Conservation (phyloP, 78 protist genomes). For the Dictyostelium purpureum region DNA sequence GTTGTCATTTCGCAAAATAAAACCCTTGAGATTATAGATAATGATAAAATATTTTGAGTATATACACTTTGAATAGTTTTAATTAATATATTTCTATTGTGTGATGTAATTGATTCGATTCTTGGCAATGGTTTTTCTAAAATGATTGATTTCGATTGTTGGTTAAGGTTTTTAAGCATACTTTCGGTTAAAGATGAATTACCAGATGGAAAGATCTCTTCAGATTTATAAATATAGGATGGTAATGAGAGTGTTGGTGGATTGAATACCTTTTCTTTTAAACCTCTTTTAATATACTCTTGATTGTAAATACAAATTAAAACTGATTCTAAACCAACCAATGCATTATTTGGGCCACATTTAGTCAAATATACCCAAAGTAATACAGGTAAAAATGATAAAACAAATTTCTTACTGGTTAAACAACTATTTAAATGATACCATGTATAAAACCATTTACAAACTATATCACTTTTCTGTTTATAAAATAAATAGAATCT, state of each 20-base stretch:
- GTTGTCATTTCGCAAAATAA: constrained; percentile 61
- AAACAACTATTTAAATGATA: constrained; percentile 24
- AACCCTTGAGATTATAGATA: constrained; percentile 39
- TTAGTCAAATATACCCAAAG: constrained; percentile 28
- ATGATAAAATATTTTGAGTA: not conserved
- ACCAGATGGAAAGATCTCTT: not conserved
- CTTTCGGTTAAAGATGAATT: constrained; percentile 10
- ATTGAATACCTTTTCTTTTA: constrained; percentile 10
- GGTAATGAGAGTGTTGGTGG: constrained; percentile 14
- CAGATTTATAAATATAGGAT: constrained; percentile 29
- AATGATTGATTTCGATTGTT: not conserved
- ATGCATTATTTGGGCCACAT: not conserved
- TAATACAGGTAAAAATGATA: constrained; percentile 57
- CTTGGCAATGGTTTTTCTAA: constrained; percentile 45
- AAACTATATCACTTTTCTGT: constrained; percentile 40
- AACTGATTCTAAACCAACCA: constrained; percentile 32
- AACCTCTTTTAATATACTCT: constrained; percentile 31
- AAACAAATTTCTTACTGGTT: constrained; percentile 16
- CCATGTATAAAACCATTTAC: constrained; percentile 75
- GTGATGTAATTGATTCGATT: constrained; percentile 16
- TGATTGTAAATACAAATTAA: constrained; percentile 41
- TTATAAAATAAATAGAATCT: not conserved
- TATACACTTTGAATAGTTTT: constrained; percentile 12
- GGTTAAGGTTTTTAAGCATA: not conserved
- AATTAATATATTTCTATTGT: constrained; percentile 5